Evolutionary conservation across 495 filamentous ascomycete genomes (phyloP).

Genomic region (Baudoinia panamericana): DNA sequence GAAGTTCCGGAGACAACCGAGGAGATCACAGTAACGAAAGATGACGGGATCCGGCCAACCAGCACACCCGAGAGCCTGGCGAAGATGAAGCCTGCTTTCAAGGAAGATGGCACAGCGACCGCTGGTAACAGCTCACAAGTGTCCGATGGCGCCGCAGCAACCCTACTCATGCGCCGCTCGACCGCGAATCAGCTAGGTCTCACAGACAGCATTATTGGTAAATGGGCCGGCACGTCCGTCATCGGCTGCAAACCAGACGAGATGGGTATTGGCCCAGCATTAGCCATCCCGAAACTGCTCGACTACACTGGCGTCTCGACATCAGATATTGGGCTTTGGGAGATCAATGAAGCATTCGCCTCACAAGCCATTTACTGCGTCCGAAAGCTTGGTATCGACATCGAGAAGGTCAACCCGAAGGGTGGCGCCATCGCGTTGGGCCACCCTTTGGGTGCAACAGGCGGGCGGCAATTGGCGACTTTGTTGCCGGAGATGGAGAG

Average conservation of each 20-base stretch:
- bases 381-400: conserved; percentile 54
- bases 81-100: conserved; percentile 76
- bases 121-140: conserved; percentile 83
- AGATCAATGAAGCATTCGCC: conserved; percentile 94
- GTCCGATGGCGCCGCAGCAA: conserved; percentile 74
- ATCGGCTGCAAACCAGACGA: conserved; percentile 74
- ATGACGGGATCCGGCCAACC: conserved; percentile 67
- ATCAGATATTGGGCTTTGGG: conserved; percentile 74
- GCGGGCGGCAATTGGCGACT: conserved; percentile 28
- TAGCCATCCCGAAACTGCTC: conserved; percentile 74
- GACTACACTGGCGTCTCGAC: conserved; percentile 47
- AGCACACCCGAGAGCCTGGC: conserved; percentile 56
- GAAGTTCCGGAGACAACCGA: conserved; percentile 48
- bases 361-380: conserved; percentile 75
- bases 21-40: conserved; percentile 48
- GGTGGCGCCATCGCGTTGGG: conserved; percentile 34
- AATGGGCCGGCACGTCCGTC: conserved; percentile 61
- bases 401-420: conserved; percentile 63
- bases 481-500: conserved; percentile 32
- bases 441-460: conserved; percentile 32
- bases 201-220: conserved; percentile 53
- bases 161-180: conserved; percentile 69
- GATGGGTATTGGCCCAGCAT: conserved; percentile 81
- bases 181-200: conserved; percentile 67
- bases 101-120: conserved; percentile 55